Percentiles rank a stretch among this genome's conserved stretches.
Evolutionary conservation across 805 yeast genomes (phyloP).

Genomic region (Candida insectorum): DNA sequence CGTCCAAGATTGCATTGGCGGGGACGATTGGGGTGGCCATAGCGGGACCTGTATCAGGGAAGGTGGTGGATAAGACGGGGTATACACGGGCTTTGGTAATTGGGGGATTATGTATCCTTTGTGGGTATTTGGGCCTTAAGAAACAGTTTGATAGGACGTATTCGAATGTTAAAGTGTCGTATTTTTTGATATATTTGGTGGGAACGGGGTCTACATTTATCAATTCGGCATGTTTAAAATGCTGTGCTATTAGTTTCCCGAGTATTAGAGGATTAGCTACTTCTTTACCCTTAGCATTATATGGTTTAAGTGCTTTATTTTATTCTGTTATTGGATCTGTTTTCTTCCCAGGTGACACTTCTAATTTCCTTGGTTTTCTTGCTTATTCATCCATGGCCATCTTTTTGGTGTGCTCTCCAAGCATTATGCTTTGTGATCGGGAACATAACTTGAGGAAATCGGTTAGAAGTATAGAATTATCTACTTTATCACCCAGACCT

Average conservation of each 20-base stretch:
- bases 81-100: conserved; percentile 48
- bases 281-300: conserved; percentile 68
- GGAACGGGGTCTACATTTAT: conserved; percentile 70
- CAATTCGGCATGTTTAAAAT: conserved; percentile 63
- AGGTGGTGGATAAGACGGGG: conserved; percentile 60
- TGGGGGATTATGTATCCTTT: conserved; percentile 48
- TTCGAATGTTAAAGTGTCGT: conserved; percentile 39
- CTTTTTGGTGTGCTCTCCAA: conserved; percentile 45
- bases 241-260: conserved; percentile 71
- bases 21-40: conserved; percentile 66
- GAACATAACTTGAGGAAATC: conserved; percentile 19
- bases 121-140: conserved; percentile 57
- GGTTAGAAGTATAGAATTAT: conserved; percentile 9
- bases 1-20: conserved; percentile 60
- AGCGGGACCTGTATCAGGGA: conserved; percentile 67
- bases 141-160: conserved; percentile 43
- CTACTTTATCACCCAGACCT: conserved; percentile 7
- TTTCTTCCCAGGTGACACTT: conserved; percentile 57
- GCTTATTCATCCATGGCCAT: conserved; percentile 41
- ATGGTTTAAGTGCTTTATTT: conserved; percentile 70
- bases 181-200: conserved; percentile 48
- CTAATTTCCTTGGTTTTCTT: conserved; percentile 47
- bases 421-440: conserved; percentile 39
- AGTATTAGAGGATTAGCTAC: conserved; percentile 70
- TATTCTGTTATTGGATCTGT: conserved; percentile 54